These are phyloP conservation scores for Leccinum subspadiceum DNA, from an alignment of 1,284 basidiomycete species.

Conservation along the genomic window DNA sequence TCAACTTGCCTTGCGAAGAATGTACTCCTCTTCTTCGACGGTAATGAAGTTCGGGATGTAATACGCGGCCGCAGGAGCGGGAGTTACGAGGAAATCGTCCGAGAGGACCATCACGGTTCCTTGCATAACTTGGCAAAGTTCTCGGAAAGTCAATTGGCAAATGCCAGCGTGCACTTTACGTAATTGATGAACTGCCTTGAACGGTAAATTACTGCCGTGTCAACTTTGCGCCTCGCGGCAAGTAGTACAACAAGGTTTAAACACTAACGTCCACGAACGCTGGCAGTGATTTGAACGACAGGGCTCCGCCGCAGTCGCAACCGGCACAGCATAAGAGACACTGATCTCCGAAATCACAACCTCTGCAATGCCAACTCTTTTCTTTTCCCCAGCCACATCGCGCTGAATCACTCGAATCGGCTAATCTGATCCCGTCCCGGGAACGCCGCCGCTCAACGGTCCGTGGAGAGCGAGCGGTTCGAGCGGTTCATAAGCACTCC, in stretches of 20 bases:
- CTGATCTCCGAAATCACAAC: no score
- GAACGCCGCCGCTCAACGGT: background rate
- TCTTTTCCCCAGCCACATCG: background rate
- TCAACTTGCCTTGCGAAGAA: conserved; percentile 66
- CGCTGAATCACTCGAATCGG: background rate
- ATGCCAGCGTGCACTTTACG: background rate
- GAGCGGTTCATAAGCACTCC: background rate
- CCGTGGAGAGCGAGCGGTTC: background rate
- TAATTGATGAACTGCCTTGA: background rate
- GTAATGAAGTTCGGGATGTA: conserved; percentile 85
- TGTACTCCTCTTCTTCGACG: conserved; percentile 73
- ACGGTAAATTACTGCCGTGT: background rate
- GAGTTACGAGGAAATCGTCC: conserved; percentile 14
- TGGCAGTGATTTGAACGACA: background rate
- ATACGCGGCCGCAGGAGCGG: conserved; percentile 40
- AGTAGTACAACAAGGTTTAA: conserved; percentile 15
- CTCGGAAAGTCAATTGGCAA: background rate
- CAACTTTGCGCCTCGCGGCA: conserved; percentile 5
- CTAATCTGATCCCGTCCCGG: background rate
- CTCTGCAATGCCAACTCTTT: background rate
- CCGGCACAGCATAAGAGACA: no score
- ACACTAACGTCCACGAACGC: background rate
- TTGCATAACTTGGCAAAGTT: conserved; percentile 10
- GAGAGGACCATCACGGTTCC: conserved; percentile 2
- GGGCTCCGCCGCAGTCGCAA: background rate